Evolutionary conservation across 345 rosid species (phyloP), one percentile per base, ranked within the genome.

Genomic region (Ceriops decandra): DNA sequence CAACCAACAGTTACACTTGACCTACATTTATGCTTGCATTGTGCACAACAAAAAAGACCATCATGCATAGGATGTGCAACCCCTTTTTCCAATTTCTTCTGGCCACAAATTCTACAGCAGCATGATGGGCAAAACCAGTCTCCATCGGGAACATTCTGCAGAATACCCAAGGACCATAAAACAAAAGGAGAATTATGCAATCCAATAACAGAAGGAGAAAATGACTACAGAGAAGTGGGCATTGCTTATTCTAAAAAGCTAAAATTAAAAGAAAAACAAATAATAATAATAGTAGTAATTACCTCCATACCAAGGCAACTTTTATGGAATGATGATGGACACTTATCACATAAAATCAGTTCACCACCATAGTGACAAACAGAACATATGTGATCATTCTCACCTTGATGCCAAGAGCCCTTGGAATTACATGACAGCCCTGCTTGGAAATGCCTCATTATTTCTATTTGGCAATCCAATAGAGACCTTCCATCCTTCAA

Each of bases 71-170:
- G 20, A 69, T 56, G 64, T 63, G 35, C 76, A 68, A 42, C 36
- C 63, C 76, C 80, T 35, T 66, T 68, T 63, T 80, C 51, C 68
- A 77, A 57, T 66, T 78, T 56, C 63, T 66, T 63, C 64, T 76
- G 64, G 63, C 82, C 79, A 78, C 96, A 91, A 42, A 82, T 75
- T 62, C 74, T 67, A 76, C 97, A 91, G 72, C 95, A 80, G 64
- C 98, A 93, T 57, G 92, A 85, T 51, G 91, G 84, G 70, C 97
- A 91, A 75, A 86, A 93, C 96, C 95, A 93, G 68, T 88, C 89
- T 72, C 95, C 97, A 36, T 84, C 89, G 4, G 96, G 97, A 78
- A 89, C 63, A 68, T 76, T 84, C 97, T 77, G 60, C 15, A 22
- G 35, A 58, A 66, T 49, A 26, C 24, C 49, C 51, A 71, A 66